phyloP scores from a whole-genome alignment of 2,329 filamentous ascomycete genomes.

The Coniella vitis region DNA sequence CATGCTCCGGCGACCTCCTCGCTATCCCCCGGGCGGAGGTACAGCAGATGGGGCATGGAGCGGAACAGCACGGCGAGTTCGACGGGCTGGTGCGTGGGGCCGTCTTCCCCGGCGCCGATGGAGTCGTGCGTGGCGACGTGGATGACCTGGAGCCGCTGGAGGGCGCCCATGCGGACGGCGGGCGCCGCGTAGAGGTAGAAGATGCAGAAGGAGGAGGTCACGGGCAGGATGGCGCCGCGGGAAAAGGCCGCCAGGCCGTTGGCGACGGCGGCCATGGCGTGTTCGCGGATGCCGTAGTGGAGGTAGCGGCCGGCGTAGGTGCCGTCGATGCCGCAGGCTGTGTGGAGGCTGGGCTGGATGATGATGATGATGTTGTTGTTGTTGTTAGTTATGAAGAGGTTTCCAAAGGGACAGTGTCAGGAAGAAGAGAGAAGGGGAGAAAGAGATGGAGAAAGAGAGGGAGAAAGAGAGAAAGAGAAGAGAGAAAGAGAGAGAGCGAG shows the following conservation, averaged over 20 bases:
- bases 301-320: conserved; percentile 49
- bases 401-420: too few species aligned
- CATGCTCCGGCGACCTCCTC: conserved; percentile 45
- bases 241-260: conserved; percentile 53
- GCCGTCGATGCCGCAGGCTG: conserved; percentile 29
- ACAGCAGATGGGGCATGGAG: conserved; percentile 47
- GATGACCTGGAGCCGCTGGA: conserved; percentile 42
- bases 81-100: conserved; percentile 50
- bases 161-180: conserved; percentile 46
- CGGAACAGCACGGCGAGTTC: conserved; percentile 44
- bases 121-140: conserved; percentile 49
- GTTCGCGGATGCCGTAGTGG: conserved; percentile 54
- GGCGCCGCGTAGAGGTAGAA: conserved; percentile 46
- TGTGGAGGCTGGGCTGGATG: conserved; percentile 17
- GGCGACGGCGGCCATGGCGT: conserved; percentile 52
- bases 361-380: neutral
- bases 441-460: neutral
- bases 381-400: neutral
- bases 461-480: neutral
- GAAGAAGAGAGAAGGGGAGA: neutral
- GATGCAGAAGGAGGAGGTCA: conserved; percentile 51
- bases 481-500: neutral
- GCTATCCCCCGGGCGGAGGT: conserved; percentile 46
- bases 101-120: conserved; percentile 47
- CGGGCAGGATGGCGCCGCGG: conserved; percentile 43